phyloP scores from a whole-genome alignment of 805 yeast species.

The Candida pseudofarinosa region DNA sequence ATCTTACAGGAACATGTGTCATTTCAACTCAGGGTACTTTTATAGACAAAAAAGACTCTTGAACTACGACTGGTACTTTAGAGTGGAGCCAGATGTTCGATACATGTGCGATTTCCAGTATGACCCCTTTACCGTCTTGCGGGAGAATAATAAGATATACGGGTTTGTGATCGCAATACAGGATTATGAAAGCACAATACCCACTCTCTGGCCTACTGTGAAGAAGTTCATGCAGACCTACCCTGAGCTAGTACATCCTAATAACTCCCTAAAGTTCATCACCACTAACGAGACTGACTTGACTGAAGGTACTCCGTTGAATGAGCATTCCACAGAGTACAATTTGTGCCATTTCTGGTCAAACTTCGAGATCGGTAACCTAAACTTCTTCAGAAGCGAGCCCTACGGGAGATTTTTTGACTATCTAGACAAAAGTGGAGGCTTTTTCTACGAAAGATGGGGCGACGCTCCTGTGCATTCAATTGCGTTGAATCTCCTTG shows the following conservation, averaged over 20 bases:
- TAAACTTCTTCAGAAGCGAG: constrained; percentile 46
- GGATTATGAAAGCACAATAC: constrained; percentile 51
- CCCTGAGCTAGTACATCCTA: constrained; percentile 44
- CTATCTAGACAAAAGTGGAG: constrained; percentile 44
- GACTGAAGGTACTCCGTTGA: constrained; percentile 13
- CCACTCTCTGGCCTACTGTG: constrained; percentile 49
- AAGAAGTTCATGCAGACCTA: constrained; percentile 39
- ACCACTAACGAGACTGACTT: constrained; percentile 39
- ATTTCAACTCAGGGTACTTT: constrained; percentile 66
- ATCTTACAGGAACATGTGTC: constrained; percentile 63
- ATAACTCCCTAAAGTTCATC: constrained; percentile 46
- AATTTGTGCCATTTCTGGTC: constrained; percentile 66
- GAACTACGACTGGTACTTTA: constrained; percentile 52
- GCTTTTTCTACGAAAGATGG: constrained; percentile 59
- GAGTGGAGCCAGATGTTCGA: constrained; percentile 58
- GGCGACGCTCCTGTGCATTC: constrained; percentile 52
- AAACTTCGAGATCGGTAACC: constrained; percentile 54
- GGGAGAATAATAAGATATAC: constrained; percentile 41
- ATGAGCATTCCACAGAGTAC: constrained; percentile 29
- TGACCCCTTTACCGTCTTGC: constrained; percentile 47
- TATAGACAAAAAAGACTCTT: constrained; percentile 43
- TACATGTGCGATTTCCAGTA: constrained; percentile 54
- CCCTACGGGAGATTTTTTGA: constrained; percentile 45
- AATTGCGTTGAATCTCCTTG: constrained; percentile 30
- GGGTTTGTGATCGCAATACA: constrained; percentile 50